phyloP scores from a whole-genome alignment of 73 alveolate species.

The Paramecium octaurelia region DNA sequence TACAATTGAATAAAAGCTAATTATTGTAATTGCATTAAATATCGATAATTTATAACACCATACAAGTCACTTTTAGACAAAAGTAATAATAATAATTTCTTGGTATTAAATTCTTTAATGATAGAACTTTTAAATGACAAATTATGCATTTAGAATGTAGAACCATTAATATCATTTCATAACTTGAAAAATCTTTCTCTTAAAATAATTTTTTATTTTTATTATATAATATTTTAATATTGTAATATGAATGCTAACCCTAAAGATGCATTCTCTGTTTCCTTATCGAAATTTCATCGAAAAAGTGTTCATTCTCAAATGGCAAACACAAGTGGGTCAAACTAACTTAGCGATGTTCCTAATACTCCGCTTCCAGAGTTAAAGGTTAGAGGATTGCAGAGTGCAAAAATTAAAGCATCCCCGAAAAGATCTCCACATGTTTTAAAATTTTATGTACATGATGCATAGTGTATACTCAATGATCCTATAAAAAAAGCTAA shows the following conservation, averaged over 20 bases:
- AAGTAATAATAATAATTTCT: not conserved
- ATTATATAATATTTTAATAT: not conserved
- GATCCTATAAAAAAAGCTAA: not conserved
- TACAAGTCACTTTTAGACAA: not conserved
- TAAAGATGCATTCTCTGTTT: conserved; percentile 20
- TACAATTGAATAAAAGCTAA: no score
- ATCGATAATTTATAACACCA: no score
- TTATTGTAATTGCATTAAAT: no score
- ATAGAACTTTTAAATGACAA: not conserved
- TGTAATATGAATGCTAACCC: not conserved
- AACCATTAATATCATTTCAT: not conserved
- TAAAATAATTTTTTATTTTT: not conserved
- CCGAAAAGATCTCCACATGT: conserved; percentile 16
- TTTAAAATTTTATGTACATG: conserved; percentile 33
- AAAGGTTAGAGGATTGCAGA: conserved; percentile 28
- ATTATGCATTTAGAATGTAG: not conserved
- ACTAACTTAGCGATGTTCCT: not conserved
- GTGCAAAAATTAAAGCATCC: not conserved
- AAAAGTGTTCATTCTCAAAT: not conserved
- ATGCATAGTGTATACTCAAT: not conserved
- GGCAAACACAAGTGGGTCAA: not conserved
- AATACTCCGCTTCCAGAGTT: conserved; percentile 25
- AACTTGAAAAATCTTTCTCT: not conserved
- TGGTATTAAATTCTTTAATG: not conserved
- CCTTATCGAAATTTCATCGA: conserved; percentile 21